Evolutionary conservation across 306 rosid genomes (phyloP), one percentile per base, ranked within the genome.

Genomic region (Quercus suber): DNA sequence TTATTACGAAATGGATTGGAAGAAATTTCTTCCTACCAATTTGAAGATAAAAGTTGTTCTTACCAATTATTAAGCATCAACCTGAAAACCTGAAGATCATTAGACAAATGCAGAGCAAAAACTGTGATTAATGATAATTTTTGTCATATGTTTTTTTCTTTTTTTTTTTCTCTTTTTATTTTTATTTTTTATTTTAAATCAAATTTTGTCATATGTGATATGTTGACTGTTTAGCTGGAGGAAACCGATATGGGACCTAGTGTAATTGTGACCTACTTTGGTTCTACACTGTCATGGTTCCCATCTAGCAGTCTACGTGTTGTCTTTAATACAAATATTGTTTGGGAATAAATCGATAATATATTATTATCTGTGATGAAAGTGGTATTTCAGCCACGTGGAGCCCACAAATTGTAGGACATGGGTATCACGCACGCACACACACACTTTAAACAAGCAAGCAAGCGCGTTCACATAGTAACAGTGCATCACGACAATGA

Each of bases 351-450:
- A 27, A n/a, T 74, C 13, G 21, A 10, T 6, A 5, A 11, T 8
- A 31, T 35, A 30, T 25, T 27, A 18, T 10, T 21, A 20, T 11
- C 18, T 5, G 8, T 2, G 8, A 17, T 57, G 33, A 21, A 53
- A 28, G 19, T 14, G 64, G 27, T n/a, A 75, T 43, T 49, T 59
- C 55, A 30, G 51, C 57, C 33, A 4, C 7, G 82, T 78, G 83
- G 85, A 58, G 58, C 78, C 87, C 80, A 73, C 45, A 6, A 59
- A 53, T 3, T 6, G 18, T 0, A 53, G n/a, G 59, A 67, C 75
- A 43, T 52, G 67, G 35, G 28, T 19, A 21, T 37, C 58, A 51
- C n/a, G 5, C 58, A 51, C n/a, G 5, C 5, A 3, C 23, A 9
- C 5, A 6, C 45, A 2, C 45, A 41, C 45, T 8, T 37, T 37